Base-by-base conservation (phyloP, 1,284 basidiomycete species). In the Ustilago crameri region DNA sequence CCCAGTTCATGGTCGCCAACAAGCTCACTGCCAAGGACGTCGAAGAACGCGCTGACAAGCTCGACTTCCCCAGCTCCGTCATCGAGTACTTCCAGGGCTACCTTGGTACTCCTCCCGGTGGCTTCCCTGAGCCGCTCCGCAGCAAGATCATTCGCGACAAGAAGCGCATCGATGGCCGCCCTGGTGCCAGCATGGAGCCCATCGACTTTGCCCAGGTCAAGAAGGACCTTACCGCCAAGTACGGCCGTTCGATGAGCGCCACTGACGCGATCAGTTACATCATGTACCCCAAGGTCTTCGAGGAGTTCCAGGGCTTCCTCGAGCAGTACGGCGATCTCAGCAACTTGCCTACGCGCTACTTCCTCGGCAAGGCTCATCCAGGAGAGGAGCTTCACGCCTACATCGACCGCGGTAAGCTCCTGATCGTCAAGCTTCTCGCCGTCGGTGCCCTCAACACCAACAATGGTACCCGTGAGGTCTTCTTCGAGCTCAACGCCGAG, bases 91-190 rank as follows among this genome's bases (percentile, higher is more conserved):
- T 85, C 82, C 85, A 85, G 72, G 96, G 96, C 43, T 95, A 93
- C 85, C 91, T 99, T 67, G 95, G 95, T 48, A 71, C 74, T 32
- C 81, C 81, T 12, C 80, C 79, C 5, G 95, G 95, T 82, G 96
- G 96, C 49, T 98, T 98, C 92, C 96, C 96, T 62, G 96, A 99
- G 85, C 93, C 93, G 32, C 86, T 98, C 70, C 91, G 96, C 73
- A 88, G 90, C 75, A 89, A 91, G 79, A 89, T 98, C 81, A 97
- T 98, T 84, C 91, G 96, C 80, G 90, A 94, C 86, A 95, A 94
- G 86, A 90, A 91, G 63, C 90, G 92, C 83, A 94, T 98, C 82
- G 93, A 98, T 80, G 91, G 89, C 47, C 91, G 96, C 73, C 96
- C 96, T 20, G 96, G 96, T 76, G 88, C 91, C 46, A 89, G 87